Evolutionary conservation across 2,329 filamentous ascomycete species (phyloP), one percentile per base, ranked within the genome.

Genomic region (Colletotrichum tabaci): DNA sequence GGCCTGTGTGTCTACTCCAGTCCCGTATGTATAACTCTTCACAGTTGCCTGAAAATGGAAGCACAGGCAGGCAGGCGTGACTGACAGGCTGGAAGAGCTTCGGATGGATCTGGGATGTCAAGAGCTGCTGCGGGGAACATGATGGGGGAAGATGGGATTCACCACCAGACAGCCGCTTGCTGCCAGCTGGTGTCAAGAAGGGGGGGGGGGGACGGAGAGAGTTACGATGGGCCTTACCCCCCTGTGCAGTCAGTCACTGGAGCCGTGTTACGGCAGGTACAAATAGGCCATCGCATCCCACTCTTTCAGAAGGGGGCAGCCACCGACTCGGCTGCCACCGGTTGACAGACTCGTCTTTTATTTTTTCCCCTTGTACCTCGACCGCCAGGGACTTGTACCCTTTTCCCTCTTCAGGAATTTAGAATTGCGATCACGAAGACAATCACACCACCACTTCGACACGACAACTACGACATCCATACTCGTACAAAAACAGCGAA

Each of bases 221-320:
- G 26, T 26, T 26, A 26, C 4, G 26, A 26, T 26, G 26, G 26
- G 26, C 26, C 4, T 26, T 26, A 26, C 26, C 26, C 26, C 40
- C n/a, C 30, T 18, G 18, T 12, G 52, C 8, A 21, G 15, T 18
- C 8, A 21, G 15, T 18, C n/a, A 52, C 15, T 30, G 67, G 46
- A 52, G 26, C 44, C 21, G 57, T 60, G 58, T 16, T 55, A 60
- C 52, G 47, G 68, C 68, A 71, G 68, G 68, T 71, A 71, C 68
- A 71, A 68, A 71, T 68, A 68, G 68, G 57, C 53, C 65, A 23
- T 30, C 56, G 58, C 58, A 71, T 71, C 65, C 68, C 68, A 68
- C 58, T 71, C 67, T 61, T 50, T 61, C 56, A 71, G 67, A 71
- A 70, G 63, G 67, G 67, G 56, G 49, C 50, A 56, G 67, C 55